phyloP scores from a whole-genome alignment of 108 stramenopile species.

The Nitzschia inconspicua region DNA sequence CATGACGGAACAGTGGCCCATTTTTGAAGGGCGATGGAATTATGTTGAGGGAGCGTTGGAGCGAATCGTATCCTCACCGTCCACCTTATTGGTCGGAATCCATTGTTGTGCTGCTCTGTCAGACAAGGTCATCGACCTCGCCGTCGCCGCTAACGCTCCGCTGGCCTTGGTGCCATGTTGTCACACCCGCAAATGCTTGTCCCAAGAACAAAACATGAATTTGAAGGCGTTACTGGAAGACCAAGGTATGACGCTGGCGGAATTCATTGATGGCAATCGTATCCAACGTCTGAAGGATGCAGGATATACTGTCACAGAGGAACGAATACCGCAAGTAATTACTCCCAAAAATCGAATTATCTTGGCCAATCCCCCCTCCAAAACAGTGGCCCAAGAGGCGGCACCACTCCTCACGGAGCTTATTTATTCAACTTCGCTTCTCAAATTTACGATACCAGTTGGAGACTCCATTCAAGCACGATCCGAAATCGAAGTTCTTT shows the following conservation, averaged over 20 bases:
- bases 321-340: conserved; percentile 42
- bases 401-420: too few relatives aligned
- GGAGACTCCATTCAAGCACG: conserved; percentile 26
- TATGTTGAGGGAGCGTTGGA: conserved; percentile 59
- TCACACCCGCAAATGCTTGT: conserved; percentile 30
- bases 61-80: conserved; percentile 36
- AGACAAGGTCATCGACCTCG: conserved; percentile 43
- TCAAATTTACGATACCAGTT: conserved; percentile 47
- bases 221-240: background rate
- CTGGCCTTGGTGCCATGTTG: conserved; percentile 65
- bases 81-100: conserved; percentile 49
- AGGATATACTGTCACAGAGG: conserved; percentile 37
- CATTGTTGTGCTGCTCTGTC: conserved; percentile 60
- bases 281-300: conserved; percentile 42
- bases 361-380: conserved; percentile 27
- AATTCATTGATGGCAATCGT: conserved; percentile 42
- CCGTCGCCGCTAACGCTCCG: conserved; percentile 34
- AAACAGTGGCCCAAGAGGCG: too few relatives aligned
- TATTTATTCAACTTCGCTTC: too few relatives aligned
- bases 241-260: conserved; percentile 17
- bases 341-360: conserved; percentile 61
- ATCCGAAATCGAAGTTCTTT: conserved; percentile 15
- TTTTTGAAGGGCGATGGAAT: conserved; percentile 41
- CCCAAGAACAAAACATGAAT: background rate
- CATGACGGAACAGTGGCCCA: conserved; percentile 43